Evolutionary conservation across 495 filamentous ascomycete species (phyloP), one percentile per base, ranked within the genome.

Genomic region (Xylaria scruposa): DNA sequence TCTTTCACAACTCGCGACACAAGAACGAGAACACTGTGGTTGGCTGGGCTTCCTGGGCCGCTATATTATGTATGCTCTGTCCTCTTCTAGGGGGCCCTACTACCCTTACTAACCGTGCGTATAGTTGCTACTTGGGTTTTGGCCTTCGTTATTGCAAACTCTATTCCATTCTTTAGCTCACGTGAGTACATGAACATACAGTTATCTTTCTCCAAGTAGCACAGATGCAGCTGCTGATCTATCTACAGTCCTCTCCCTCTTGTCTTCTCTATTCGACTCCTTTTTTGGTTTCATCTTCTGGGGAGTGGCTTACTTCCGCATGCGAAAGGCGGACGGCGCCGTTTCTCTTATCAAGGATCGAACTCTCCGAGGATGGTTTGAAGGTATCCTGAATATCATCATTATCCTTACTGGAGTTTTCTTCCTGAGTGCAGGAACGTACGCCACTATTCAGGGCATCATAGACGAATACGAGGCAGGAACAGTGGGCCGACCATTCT

Each of bases 281-380:
- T 97, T 96, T 83, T 97, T 97, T 72, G 94, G 94, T 21, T 97
- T 95, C 82, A 95, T 97, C 76, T 97, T 96, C 86, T 97, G 94
- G 94, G 94, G 93, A 38, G 88, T 93, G 5, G 94, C 94, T 1
- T 97, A 96, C 78, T 85, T 96, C 72, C 89, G 92, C 40, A 94
- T 97, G 94, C 85, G 93, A 19, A 78, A 81, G 53, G 90, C 86
- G 0, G 92, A 95, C 68, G 85, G 91, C 72, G 88, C 90, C 3
- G 82, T 88, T 3, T 79, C 81, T 0, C 91, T 92, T 66, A 86
- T 88, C 33, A 89, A 84, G 75, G 81, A 84, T 0, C 83, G 88
- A 47, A 89, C 89, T 31, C 71, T 90, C 40, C 86, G 88, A 8
- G 91, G 92, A 13, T 90, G 86, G 80, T 40, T 88, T 51, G 88